phyloP scores from a whole-genome alignment of 495 filamentous ascomycete species.

The Hapsidospora chrysogenum region DNA sequence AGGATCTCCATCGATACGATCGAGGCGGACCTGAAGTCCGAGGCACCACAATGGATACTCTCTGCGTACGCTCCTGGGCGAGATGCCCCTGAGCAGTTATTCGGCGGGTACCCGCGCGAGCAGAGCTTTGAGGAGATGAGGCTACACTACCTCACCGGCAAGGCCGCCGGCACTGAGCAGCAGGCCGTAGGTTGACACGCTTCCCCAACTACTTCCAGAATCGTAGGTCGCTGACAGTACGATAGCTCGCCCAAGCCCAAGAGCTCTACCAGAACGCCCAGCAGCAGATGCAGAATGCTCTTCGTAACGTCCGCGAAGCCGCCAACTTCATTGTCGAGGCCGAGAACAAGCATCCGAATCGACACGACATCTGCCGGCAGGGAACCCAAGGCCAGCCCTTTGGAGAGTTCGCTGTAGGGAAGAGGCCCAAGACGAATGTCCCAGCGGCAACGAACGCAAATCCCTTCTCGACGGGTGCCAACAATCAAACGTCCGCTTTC shows the following conservation, averaged over 20 bases:
- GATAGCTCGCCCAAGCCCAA: slow-evolving; percentile 42
- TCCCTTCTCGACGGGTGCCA: slow-evolving; percentile 18
- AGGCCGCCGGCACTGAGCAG: slow-evolving; percentile 40
- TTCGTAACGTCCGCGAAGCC: slow-evolving; percentile 53
- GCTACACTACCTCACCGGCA: slow-evolving; percentile 43
- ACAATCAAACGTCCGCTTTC: slow-evolving; percentile 11
- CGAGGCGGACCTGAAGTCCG: slow-evolving; percentile 43
- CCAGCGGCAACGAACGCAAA: slow-evolving; percentile 1
- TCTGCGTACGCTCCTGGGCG: slow-evolving; percentile 62
- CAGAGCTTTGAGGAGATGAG: slow-evolving; percentile 74
- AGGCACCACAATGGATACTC: slow-evolving; percentile 66
- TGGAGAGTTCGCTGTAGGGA: slow-evolving; percentile 9
- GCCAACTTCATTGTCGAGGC: slow-evolving; percentile 53
- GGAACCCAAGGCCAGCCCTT: slow-evolving; percentile 13
- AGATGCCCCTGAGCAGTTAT: slow-evolving; percentile 60
- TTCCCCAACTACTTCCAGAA: background rate
- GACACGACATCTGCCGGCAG: slow-evolving; percentile 49
- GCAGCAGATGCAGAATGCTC: slow-evolving; percentile 48
- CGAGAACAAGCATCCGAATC: slow-evolving; percentile 61
- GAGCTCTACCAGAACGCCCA: slow-evolving; percentile 39
- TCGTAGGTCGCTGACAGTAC: background rate
- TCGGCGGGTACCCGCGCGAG: slow-evolving; percentile 62
- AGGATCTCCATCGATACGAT: slow-evolving; percentile 38
- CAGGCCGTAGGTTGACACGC: slow-evolving; percentile 31
- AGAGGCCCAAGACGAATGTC: background rate